Conservation (phyloP, 257 asterid species). For the Nicotiana sylvestris region DNA sequence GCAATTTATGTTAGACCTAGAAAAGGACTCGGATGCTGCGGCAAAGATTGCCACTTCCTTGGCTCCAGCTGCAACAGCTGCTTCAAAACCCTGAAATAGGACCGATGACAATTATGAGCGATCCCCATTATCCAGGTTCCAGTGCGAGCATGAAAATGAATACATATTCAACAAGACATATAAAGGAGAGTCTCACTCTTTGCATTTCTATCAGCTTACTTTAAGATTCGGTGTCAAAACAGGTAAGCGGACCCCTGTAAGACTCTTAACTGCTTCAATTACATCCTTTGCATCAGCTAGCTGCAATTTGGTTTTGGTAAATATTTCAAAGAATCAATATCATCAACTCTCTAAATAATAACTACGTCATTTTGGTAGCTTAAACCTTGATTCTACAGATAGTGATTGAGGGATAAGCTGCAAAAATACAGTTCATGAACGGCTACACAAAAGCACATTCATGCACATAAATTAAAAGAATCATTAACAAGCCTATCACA, state of each 20-base stretch:
- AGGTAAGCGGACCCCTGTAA: slow-evolving; percentile 55
- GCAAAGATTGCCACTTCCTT: slow-evolving; percentile 95
- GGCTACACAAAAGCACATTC: neutral
- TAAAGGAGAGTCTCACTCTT: neutral
- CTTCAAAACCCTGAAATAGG: slow-evolving; percentile 68
- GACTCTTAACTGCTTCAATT: slow-evolving; percentile 56
- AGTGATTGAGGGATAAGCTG: neutral
- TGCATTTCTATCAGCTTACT: slow-evolving; percentile 34
- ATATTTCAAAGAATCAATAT: neutral
- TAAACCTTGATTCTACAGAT: neutral
- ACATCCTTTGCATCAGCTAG: slow-evolving; percentile 87
- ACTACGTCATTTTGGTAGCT: neutral
- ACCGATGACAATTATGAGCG: neutral
- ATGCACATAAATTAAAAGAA: neutral
- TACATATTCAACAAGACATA: neutral
- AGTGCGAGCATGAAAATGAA: neutral
- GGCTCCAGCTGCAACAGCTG: slow-evolving; percentile 81
- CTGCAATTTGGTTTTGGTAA: slow-evolving; percentile 37
- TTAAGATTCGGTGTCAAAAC: slow-evolving; percentile 89
- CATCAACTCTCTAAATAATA: neutral
- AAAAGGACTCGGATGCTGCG: slow-evolving; percentile 91
- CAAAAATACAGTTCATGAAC: neutral
- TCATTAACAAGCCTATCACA: neutral
- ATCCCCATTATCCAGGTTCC: neutral
- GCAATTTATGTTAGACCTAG: slow-evolving; percentile 75